Conservation (phyloP, 306 rosid genomes). For the Pyrus bretschneideri region DNA sequence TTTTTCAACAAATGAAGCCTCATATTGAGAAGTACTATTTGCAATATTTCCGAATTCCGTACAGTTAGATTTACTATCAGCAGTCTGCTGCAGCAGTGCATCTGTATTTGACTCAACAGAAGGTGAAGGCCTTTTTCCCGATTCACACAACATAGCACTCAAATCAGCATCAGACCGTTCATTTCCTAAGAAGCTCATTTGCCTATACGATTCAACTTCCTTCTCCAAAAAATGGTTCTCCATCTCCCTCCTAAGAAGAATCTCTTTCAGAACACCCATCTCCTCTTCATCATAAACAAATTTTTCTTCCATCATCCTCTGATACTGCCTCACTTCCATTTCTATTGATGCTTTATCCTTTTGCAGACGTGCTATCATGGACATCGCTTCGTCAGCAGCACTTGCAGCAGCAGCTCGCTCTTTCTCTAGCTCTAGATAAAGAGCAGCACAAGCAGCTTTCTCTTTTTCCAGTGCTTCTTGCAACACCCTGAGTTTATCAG, state of each 20-base stretch:
- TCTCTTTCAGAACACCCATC: constrained; percentile 70
- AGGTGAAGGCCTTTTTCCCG: constrained; percentile 26
- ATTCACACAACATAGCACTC: constrained; percentile 26
- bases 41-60: constrained; percentile 7
- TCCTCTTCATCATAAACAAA: constrained; percentile 83
- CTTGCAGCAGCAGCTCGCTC: constrained; percentile 91
- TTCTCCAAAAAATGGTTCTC: constrained; percentile 69
- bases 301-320: constrained; percentile 72
- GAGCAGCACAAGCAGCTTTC: constrained; percentile 52
- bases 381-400: constrained; percentile 97
- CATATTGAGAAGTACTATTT: constrained; percentile 14
- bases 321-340: constrained; percentile 66
- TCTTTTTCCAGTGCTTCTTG: constrained; percentile 62
- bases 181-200: constrained; percentile 30
- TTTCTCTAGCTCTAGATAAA: constrained; percentile 82
- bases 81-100: constrained; percentile 16
- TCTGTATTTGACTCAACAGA: constrained; percentile 14
- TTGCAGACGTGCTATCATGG: constrained; percentile 83
- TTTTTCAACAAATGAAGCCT: constrained; percentile 21
- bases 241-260: constrained; percentile 69
- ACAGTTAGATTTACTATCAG: constrained; percentile 11
- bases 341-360: constrained; percentile 67
- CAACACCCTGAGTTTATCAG: constrained; percentile 33
- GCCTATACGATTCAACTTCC: constrained; percentile 65
- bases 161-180: constrained; percentile 28